Evolutionary conservation across 192 early-diverging fungal genomes (phyloP), one percentile per base, ranked within the genome.

Genomic region (Gigaspora rosea): DNA sequence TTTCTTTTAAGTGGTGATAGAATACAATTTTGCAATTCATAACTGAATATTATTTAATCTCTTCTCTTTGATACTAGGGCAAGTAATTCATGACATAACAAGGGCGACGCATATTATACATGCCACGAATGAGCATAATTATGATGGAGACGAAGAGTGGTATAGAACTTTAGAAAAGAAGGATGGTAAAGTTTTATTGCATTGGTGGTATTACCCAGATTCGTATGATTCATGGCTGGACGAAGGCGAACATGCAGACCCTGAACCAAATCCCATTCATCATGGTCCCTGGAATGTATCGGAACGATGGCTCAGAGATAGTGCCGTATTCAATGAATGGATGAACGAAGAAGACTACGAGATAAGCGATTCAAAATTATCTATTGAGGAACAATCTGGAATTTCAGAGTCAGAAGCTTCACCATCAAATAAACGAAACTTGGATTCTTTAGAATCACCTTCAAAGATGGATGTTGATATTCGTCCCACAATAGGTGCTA

Each of bases 291-390:
- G 93, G 92, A 83, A 84, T 51, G 87, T 95, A 12, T 87, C 86
- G 22, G 79, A 76, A 16, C 87, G 90, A 41, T 96, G 94, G 94
- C 66, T 96, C 49, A 82, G 87, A 18, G 95, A 95, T 73, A 94
- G 92, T 80, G 75, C 80, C 41, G 81, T 81, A 27, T 93, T 88
- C 74, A 90, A 91, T 81, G 94, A 96, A 79, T 91, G 93, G 91
- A 90, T 92, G 86, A 94, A 93, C 73, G 94, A 94, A 77, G 93
- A 95, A 79, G 95, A 96, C 75, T 96, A 95, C 75, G 94, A 94
- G 79, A 75, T 75, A 48, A 16, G 71, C 50, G 63, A 33, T 62
- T 27, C 54, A 63, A 73, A 49, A 47, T 36, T 54, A n/a, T 10
- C 74, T 46, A 35, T 58, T 78, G 79, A 76, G 81, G 65, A 73